Conservation (phyloP, 2,329 filamentous ascomycete genomes). For the Coniochaeta sp. region DNA sequence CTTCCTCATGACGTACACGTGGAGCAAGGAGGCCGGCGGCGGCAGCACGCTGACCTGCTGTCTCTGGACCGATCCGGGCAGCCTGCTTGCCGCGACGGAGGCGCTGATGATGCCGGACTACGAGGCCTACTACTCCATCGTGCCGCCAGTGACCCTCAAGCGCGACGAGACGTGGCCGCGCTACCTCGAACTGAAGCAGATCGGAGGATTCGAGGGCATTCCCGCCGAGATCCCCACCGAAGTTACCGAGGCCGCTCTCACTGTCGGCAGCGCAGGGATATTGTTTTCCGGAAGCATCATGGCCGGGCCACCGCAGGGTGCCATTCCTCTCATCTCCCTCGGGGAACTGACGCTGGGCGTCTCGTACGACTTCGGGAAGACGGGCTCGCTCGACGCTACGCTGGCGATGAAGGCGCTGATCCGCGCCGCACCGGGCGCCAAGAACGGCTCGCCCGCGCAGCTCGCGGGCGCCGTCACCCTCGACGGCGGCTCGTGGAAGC, state of each 20-base stretch:
- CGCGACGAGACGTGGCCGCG: slow-evolving; percentile 1
- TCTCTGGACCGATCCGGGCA: neutral
- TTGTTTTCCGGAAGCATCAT: slow-evolving; percentile 1
- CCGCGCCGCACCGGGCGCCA: neutral
- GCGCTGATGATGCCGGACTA: neutral
- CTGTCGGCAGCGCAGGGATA: neutral
- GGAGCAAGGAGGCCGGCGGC: slow-evolving; percentile 1
- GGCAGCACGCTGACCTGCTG: neutral
- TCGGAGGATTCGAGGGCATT: slow-evolving; percentile 3
- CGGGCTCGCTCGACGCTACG: neutral
- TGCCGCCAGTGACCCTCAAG: slow-evolving; percentile 2
- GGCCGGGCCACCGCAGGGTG: neutral
- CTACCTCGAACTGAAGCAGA: slow-evolving; percentile 1
- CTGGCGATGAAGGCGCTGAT: slow-evolving; percentile 1
- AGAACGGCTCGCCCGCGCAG: slow-evolving; percentile 2
- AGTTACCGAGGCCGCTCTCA: neutral
- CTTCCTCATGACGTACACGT: slow-evolving; percentile 3
- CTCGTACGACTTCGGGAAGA: slow-evolving; percentile 3
- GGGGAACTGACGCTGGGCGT: neutral
- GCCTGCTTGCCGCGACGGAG: too few relatives aligned
- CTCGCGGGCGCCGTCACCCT: slow-evolving; percentile 1
- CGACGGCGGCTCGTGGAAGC: slow-evolving; percentile 2
- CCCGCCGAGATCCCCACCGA: slow-evolving; percentile 1
- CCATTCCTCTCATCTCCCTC: slow-evolving; percentile 1
- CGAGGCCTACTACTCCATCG: slow-evolving; percentile 1